Conservation (phyloP, 176 grass and related monocot species). For the Lolium multiflorum region DNA sequence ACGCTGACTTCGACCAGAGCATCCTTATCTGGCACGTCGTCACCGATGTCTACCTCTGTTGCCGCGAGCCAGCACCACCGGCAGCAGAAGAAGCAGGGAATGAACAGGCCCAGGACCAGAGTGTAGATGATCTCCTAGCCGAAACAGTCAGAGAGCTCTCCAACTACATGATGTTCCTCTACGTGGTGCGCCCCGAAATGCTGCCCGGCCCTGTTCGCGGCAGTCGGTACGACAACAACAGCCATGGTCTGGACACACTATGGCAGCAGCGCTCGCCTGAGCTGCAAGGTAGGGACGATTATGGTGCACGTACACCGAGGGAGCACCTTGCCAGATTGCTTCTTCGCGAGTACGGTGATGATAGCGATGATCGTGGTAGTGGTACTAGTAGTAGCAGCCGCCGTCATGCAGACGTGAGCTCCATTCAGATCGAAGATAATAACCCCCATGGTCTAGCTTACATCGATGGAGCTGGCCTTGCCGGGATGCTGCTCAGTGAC, state of each 20-base stretch:
- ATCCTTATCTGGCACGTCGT: conserved; percentile 10
- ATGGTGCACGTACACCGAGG: not conserved
- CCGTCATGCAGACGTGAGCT: not conserved
- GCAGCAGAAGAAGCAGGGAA: not conserved
- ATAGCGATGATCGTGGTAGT: not conserved
- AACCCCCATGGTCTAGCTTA: not conserved
- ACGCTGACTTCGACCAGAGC: not conserved
- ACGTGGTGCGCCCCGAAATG: not conserved
- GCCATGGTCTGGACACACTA: not conserved
- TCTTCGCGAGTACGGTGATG: not conserved
- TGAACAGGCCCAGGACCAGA: not conserved
- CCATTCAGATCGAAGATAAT: not conserved
- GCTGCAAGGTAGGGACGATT: not conserved
- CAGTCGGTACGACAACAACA: not conserved
- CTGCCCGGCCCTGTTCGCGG: not conserved
- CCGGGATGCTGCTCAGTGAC: not conserved
- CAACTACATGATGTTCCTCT: conserved; percentile 3
- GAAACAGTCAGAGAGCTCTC: not conserved
- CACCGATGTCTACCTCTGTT: not conserved
- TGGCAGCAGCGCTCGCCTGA: not conserved
- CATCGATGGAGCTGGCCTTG: not conserved
- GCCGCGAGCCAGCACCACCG: too few relatives aligned
- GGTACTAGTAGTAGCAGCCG: not conserved
- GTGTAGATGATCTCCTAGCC: not conserved
- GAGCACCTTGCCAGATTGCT: conserved; percentile 3